Conservation (phyloP, 2,329 filamentous ascomycete genomes). For the Byssothecium circinans region DNA sequence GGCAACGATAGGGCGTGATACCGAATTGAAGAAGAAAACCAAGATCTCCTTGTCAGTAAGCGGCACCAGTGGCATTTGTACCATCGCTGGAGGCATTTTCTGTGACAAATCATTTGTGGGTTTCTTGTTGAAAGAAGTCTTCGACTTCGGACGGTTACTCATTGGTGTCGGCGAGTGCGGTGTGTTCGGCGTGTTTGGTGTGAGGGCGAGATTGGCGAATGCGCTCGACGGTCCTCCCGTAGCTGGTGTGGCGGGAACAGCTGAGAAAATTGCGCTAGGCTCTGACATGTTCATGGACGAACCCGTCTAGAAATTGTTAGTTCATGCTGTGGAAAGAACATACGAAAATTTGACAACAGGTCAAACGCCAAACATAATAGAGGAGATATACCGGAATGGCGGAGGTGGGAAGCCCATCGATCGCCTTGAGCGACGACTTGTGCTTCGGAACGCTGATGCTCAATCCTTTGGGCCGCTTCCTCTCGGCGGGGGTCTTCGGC, state of each 20-base stretch:
- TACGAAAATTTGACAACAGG: no score
- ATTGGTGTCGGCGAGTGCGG: not conserved
- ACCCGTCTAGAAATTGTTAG: no score
- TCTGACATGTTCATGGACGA: no score
- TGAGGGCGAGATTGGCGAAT: not conserved
- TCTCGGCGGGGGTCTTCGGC: not conserved
- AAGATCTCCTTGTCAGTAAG: conserved; percentile 34
- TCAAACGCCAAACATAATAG: no score
- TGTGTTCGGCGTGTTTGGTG: not conserved
- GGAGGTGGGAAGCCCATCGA: not conserved
- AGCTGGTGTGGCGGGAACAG: not conserved
- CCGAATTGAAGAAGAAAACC: conserved; percentile 37
- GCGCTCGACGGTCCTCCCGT: not conserved
- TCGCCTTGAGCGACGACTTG: no score
- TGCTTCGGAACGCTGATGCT: not conserved
- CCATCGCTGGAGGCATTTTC: conserved; percentile 14
- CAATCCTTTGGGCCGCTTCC: not conserved
- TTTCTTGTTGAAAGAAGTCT: conserved; percentile 15
- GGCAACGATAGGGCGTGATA: conserved; percentile 24
- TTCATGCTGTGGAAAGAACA: no score
- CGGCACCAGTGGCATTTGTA: conserved; percentile 23
- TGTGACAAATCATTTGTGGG: conserved; percentile 22
- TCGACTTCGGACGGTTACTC: not conserved
- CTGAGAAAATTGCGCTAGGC: no score
- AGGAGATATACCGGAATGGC: not conserved